These are phyloP conservation scores for Phytophthora pistaciae DNA, from an alignment of 352 stramenopile genomes.

Conservation along the genomic window DNA sequence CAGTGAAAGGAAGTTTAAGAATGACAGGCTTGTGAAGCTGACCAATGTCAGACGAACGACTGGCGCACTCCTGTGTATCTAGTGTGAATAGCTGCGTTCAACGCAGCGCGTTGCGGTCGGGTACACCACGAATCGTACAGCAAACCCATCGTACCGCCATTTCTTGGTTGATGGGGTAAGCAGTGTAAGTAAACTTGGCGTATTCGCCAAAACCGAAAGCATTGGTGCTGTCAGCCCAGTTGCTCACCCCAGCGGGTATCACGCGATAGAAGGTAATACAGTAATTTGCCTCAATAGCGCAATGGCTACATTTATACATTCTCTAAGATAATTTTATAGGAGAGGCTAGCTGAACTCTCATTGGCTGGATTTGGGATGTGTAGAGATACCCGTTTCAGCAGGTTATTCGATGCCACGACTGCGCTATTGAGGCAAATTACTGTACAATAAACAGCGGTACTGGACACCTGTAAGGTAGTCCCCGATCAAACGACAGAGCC, in stretches of 20 bases:
- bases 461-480: no score
- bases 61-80: background rate
- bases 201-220: background rate
- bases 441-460: no score
- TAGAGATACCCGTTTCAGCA: no score
- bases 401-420: no score
- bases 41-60: background rate
- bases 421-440: no score
- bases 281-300: no score
- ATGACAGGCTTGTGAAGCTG: constrained; percentile 1
- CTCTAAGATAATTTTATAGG: no score
- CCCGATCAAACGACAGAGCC: no score
- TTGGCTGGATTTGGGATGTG: no score
- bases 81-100: no score
- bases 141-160: background rate
- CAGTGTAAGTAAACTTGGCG: background rate
- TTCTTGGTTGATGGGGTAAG: background rate
- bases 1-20: constrained; percentile 9
- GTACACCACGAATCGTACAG: background rate
- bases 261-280: background rate
- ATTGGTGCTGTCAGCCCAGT: background rate
- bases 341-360: no score
- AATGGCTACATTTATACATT: no score
- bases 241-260: background rate
- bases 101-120: background rate